These are phyloP conservation scores for Monosporozyma servazzii DNA, from an alignment of 805 yeast genomes.

Conservation along the genomic window DNA sequence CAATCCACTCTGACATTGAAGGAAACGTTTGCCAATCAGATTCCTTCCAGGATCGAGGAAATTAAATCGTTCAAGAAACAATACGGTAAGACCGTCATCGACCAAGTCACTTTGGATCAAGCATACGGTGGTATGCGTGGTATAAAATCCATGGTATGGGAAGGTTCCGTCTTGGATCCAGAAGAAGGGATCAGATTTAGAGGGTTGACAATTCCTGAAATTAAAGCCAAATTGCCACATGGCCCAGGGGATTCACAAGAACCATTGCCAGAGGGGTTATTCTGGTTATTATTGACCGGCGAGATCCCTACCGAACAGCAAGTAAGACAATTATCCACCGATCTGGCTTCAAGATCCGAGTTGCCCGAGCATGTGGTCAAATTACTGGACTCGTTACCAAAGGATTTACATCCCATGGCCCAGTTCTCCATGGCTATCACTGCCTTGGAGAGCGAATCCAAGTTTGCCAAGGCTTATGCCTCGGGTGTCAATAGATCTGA, in stretches of 20 bases:
- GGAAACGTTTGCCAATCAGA: conserved; percentile 85
- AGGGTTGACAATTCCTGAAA: conserved; percentile 74
- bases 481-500: conserved; percentile 73
- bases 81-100: conserved; percentile 67
- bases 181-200: conserved; percentile 82
- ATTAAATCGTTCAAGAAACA: conserved; percentile 75
- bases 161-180: conserved; percentile 78
- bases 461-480: conserved; percentile 78
- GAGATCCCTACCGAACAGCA: conserved; percentile 70
- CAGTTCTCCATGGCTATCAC: conserved; percentile 77
- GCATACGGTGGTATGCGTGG: conserved; percentile 92
- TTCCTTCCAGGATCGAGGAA: conserved; percentile 88
- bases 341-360: conserved; percentile 68
- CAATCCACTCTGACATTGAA: conserved; percentile 54
- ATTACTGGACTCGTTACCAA: conserved; percentile 64
- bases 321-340: conserved; percentile 61
- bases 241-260: conserved; percentile 54
- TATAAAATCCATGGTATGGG: conserved; percentile 79
- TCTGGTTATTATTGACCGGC: conserved; percentile 78
- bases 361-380: conserved; percentile 72
- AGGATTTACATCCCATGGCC: conserved; percentile 80
- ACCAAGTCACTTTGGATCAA: conserved; percentile 67
- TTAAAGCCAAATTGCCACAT: conserved; percentile 66
- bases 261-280: conserved; percentile 69
- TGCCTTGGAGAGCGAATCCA: conserved; percentile 75